Conservation (phyloP, 305 asterid species). For the Striga hermonthica region DNA sequence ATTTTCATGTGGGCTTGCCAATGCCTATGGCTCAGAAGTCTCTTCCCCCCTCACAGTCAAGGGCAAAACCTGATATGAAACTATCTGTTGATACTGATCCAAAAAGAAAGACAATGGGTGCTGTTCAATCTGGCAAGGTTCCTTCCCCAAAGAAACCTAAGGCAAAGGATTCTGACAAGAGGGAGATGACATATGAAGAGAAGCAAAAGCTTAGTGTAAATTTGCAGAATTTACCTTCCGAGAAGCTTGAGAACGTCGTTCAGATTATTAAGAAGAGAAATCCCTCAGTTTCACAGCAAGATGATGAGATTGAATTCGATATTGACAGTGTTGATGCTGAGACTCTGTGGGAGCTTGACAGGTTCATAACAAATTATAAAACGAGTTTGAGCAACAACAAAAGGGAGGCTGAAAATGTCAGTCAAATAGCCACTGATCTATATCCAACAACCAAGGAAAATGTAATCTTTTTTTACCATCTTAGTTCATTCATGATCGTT, state of each 20-base stretch:
- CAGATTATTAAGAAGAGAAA: constrained; percentile 68
- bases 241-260: constrained; percentile 65
- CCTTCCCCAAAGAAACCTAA: constrained; percentile 59
- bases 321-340: constrained; percentile 65
- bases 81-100: constrained; percentile 36
- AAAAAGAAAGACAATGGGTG: constrained; percentile 35
- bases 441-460: constrained; percentile 42
- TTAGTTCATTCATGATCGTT: constrained; percentile 3
- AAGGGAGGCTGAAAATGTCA: constrained; percentile 46
- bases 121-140: constrained; percentile 41
- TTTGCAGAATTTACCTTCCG: constrained; percentile 63
- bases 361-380: constrained; percentile 64
- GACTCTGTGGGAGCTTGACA: constrained; percentile 78
- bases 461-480: constrained; percentile 34
- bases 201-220: constrained; percentile 59
- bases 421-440: constrained; percentile 29
- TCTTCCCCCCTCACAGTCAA: constrained; percentile 33
- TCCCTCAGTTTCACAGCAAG: constrained; percentile 54
- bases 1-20: constrained; percentile 42
- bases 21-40: constrained; percentile 42
- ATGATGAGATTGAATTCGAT: constrained; percentile 64
- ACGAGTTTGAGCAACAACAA: constrained; percentile 65
- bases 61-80: constrained; percentile 35
- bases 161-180: constrained; percentile 62
- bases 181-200: constrained; percentile 75